A percentile compares a stretch with the other conserved stretches of the same genome.
These are phyloP conservation scores for Rhodotorula mucilaginosa DNA, from an alignment of 1,284 basidiomycete genomes.

Conservation along the genomic window DNA sequence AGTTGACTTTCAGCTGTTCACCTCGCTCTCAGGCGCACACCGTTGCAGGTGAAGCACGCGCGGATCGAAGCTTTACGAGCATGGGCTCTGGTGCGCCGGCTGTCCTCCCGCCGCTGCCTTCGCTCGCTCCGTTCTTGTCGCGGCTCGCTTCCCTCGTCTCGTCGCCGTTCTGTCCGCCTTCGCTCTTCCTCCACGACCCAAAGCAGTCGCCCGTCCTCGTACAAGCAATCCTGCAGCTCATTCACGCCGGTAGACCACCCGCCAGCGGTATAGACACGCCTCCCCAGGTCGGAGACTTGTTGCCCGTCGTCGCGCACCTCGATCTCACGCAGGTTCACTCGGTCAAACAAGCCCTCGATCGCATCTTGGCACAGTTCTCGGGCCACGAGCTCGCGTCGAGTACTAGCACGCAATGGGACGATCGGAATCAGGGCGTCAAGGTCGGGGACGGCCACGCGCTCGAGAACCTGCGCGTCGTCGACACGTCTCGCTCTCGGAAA, in stretches of 20 bases:
- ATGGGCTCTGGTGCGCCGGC: neutral
- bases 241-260: neutral
- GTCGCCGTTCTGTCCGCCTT: conserved; percentile 29
- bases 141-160: conserved; percentile 17
- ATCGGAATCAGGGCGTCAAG: conserved; percentile 4
- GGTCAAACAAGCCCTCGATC: conserved; percentile 29
- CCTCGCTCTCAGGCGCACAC: neutral
- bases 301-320: conserved; percentile 29
- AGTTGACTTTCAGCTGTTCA: neutral
- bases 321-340: conserved; percentile 27
- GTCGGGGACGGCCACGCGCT: conserved; percentile 16
- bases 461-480: conserved; percentile 10
- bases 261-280: no score
- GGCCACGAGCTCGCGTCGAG: conserved; percentile 3
- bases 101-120: conserved; percentile 5
- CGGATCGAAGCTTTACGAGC: neutral
- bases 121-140: conserved; percentile 22
- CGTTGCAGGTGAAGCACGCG: neutral
- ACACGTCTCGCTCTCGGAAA: neutral
- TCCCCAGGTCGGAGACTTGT: conserved; percentile 20
- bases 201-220: conserved; percentile 17
- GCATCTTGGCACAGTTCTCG: conserved; percentile 17
- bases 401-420: conserved; percentile 7
- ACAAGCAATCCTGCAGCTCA: conserved; percentile 5
- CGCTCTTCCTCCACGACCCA: conserved; percentile 37